These are phyloP conservation scores for Tulasnella sp. DNA, from an alignment of 768 basidiomycete genomes.

Conservation along the genomic window DNA sequence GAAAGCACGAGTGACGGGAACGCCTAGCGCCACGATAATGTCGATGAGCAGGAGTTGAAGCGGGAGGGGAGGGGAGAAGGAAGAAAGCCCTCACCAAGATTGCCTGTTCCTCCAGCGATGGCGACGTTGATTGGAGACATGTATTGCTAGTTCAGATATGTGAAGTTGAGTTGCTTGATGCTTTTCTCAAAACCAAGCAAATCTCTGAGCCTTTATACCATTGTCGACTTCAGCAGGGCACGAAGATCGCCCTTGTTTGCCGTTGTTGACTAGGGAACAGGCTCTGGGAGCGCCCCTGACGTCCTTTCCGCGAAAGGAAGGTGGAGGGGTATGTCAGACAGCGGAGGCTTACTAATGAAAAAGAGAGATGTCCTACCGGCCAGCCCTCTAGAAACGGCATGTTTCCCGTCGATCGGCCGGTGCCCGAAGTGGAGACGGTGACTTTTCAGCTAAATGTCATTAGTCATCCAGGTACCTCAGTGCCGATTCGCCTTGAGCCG, in stretches of 20 bases:
- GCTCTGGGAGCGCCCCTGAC: neutral
- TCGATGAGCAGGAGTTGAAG: neutral
- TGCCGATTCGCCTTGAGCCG: no score
- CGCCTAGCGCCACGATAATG: neutral
- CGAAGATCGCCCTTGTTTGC: neutral
- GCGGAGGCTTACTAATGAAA: neutral
- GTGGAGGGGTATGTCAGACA: neutral
- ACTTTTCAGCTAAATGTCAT: no score
- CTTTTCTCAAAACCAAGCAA: neutral
- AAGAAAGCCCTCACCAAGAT: neutral
- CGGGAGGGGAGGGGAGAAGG: no score
- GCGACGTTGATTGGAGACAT: conserved; percentile 9
- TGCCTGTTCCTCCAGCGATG: conserved; percentile 19
- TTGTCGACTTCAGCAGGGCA: neutral
- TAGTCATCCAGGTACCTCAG: no score
- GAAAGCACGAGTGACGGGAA: neutral
- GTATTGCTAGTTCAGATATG: neutral
- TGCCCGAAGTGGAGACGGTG: neutral
- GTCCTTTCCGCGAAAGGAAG: neutral
- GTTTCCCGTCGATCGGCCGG: neutral
- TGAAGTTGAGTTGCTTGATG: neutral
- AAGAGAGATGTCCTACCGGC: neutral
- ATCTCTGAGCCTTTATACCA: neutral
- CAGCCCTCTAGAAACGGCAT: neutral
- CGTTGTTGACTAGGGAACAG: neutral